Base-by-base conservation (phyloP, 768 basidiomycete genomes). In the Calocybe indica region DNA sequence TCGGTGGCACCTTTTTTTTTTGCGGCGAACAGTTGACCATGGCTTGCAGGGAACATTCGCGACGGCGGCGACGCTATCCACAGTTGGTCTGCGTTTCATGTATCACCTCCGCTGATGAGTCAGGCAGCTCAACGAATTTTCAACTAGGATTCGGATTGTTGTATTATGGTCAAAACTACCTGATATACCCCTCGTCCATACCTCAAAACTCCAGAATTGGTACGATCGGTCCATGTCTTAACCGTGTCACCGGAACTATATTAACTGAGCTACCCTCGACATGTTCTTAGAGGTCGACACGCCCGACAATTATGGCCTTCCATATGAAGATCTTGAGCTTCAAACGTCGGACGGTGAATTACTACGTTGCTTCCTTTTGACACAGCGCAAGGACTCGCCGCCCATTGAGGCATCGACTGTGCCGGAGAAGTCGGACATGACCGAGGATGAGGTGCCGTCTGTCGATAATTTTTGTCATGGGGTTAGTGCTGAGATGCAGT, bases 121-220 rank as follows among this genome's bases (percentile, higher is more conserved):
- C 30, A 48, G 48, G 15, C 28, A 33, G 36, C 35, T 34, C n/a
- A 22, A 22, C 13, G 41, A 34, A 43, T 51, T 40, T 35, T 48
- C 6, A 12, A 15, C 14, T 54, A 88, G 87, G 82, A 49, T 77
- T 76, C 43, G 83, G 86, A 7, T 73, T 93, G 33, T 75, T 92
- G 12, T 92, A 87, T 65, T 85, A 87, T 54, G 90, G 88, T 29
- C 93, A 97, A 62, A 86, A 84, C 60, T 85, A 79, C 55, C 72
- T 97, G 45, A 94, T 97, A 61, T 97, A 95, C 62, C 93, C 93
- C 1, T 84, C 90, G 12, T 83, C 85, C 6, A 84, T 89, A 46
- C 75, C 75, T 22, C 77, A 82, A 5, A 92, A 92, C 1, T 92
- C 92, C 22, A 72, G 92, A 41, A 83, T 72, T 57, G 78, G 92